Percentiles rank a stretch among this genome's conserved stretches.
Evolutionary conservation across 768 basidiomycete genomes (phyloP).

Genomic region (Coprinellus aureogranulatus): DNA sequence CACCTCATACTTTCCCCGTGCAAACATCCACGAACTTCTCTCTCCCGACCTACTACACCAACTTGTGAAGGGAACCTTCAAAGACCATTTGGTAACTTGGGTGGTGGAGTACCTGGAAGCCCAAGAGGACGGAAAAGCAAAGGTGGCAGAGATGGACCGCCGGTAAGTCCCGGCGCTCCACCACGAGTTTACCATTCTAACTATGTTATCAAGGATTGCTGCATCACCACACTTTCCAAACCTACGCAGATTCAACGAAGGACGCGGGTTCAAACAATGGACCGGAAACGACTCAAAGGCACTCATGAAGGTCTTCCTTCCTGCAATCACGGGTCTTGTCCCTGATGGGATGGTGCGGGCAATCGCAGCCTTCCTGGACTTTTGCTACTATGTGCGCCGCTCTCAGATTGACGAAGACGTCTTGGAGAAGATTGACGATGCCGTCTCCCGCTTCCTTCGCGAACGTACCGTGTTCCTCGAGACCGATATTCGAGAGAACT

Average conservation of each 20-base stretch:
- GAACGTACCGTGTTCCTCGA: not conserved
- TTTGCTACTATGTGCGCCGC: slow-evolving; percentile 28
- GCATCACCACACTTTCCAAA: slow-evolving; percentile 18
- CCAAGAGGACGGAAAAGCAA: not conserved
- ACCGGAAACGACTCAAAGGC: slow-evolving; percentile 37
- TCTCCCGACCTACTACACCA: slow-evolving; percentile 9
- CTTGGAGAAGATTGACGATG: not conserved
- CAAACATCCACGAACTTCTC: slow-evolving; percentile 32
- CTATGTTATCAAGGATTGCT: slow-evolving; percentile 15
- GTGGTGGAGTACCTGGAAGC: slow-evolving; percentile 10
- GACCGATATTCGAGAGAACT: not conserved
- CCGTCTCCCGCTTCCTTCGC: not conserved
- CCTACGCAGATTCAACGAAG: slow-evolving; percentile 24
- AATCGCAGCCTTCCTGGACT: slow-evolving; percentile 28
- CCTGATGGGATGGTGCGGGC: slow-evolving; percentile 17
- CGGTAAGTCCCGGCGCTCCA: not conserved
- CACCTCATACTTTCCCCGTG: slow-evolving; percentile 27
- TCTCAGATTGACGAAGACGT: not conserved
- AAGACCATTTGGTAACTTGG: slow-evolving; percentile 11
- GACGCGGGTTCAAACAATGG: slow-evolving; percentile 31
- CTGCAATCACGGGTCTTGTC: slow-evolving; percentile 17
- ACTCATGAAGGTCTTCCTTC: slow-evolving; percentile 30
- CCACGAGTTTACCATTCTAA: too few relatives aligned
- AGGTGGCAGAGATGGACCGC: slow-evolving; percentile 3
- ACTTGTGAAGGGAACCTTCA: slow-evolving; percentile 10